Percentiles rank a stretch among this genome's conserved stretches.
These are phyloP conservation scores for Cryptococcus floricola DNA, from an alignment of 1,284 basidiomycete species.

Conservation along the genomic window DNA sequence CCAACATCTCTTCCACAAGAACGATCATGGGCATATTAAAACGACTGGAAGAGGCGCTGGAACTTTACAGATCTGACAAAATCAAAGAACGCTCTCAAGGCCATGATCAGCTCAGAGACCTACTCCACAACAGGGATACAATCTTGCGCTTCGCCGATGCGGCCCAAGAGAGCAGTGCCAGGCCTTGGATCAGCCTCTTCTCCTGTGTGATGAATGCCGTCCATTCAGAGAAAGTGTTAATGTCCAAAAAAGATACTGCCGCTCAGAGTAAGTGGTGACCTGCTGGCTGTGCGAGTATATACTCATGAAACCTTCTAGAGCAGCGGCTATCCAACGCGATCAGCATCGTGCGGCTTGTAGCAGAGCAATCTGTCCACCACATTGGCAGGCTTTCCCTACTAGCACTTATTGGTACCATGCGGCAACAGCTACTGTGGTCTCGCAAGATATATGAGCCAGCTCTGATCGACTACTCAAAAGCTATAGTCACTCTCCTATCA, in stretches of 20 bases:
- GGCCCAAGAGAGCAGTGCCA: background rate
- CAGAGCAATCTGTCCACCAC: constrained; percentile 35
- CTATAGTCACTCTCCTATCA: constrained; percentile 61
- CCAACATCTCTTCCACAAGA: too few relatives aligned
- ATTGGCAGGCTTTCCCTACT: constrained; percentile 32
- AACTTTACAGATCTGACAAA: background rate
- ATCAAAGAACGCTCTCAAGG: background rate
- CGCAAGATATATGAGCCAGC: constrained; percentile 61
- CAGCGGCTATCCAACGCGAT: constrained; percentile 27
- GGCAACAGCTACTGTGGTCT: constrained; percentile 59
- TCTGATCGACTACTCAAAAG: constrained; percentile 75
- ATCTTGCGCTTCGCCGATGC: background rate
- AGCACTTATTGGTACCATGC: constrained; percentile 62
- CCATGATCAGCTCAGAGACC: background rate
- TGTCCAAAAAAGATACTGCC: background rate
- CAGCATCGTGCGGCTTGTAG: constrained; percentile 33
- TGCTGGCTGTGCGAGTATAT: background rate
- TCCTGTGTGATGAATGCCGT: background rate
- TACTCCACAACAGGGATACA: background rate
- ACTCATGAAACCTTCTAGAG: too few relatives aligned
- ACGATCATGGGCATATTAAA: too few relatives aligned
- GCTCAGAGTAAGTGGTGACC: background rate
- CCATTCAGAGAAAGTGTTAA: background rate
- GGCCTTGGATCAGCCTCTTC: background rate
- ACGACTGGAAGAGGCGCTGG: too few relatives aligned